These are phyloP conservation scores for Xenosphaeropsis pyriputrescens DNA, from an alignment of 2,329 filamentous ascomycete species.

Conservation along the genomic window DNA sequence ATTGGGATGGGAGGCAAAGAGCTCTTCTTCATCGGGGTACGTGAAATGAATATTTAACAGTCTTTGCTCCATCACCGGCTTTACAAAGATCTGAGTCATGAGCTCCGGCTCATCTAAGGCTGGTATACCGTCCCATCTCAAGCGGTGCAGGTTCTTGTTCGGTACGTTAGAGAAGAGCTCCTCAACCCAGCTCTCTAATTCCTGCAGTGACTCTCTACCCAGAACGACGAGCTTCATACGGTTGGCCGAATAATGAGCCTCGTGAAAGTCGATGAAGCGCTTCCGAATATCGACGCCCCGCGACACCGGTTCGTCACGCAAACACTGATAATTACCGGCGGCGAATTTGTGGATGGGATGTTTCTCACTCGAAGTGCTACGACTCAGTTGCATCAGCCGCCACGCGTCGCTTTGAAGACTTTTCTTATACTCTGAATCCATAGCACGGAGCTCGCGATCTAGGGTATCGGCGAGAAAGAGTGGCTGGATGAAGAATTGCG, in stretches of 20 bases:
- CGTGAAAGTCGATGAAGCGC: slow-evolving; percentile 55
- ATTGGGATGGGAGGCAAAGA: slow-evolving; percentile 48
- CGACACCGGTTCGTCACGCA: slow-evolving; percentile 49
- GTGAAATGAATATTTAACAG: slow-evolving; percentile 48
- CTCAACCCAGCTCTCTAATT: slow-evolving; percentile 47
- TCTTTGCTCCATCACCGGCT: slow-evolving; percentile 51
- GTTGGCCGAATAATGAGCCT: slow-evolving; percentile 54
- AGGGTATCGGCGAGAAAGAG: slow-evolving; percentile 52
- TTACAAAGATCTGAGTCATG: slow-evolving; percentile 46
- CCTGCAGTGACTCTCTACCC: slow-evolving; percentile 45
- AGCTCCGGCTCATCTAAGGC: slow-evolving; percentile 43
- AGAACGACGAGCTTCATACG: slow-evolving; percentile 55
- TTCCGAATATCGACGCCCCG: slow-evolving; percentile 50
- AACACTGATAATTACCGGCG: slow-evolving; percentile 50
- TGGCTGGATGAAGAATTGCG: slow-evolving; percentile 54
- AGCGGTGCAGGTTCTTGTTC: slow-evolving; percentile 42
- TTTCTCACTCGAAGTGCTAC: slow-evolving; percentile 49
- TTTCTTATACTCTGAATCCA: slow-evolving; percentile 64
- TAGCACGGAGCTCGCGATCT: slow-evolving; percentile 50
- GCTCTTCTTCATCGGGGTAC: slow-evolving; percentile 48
- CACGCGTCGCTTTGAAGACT: slow-evolving; percentile 55
- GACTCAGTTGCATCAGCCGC: slow-evolving; percentile 51
- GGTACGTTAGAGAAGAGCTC: slow-evolving; percentile 50
- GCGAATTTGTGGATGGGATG: slow-evolving; percentile 59
- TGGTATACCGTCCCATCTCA: slow-evolving; percentile 20